These are phyloP conservation scores for Skeletonema marinoi DNA, from an alignment of 108 stramenopile genomes.

Conservation along the genomic window DNA sequence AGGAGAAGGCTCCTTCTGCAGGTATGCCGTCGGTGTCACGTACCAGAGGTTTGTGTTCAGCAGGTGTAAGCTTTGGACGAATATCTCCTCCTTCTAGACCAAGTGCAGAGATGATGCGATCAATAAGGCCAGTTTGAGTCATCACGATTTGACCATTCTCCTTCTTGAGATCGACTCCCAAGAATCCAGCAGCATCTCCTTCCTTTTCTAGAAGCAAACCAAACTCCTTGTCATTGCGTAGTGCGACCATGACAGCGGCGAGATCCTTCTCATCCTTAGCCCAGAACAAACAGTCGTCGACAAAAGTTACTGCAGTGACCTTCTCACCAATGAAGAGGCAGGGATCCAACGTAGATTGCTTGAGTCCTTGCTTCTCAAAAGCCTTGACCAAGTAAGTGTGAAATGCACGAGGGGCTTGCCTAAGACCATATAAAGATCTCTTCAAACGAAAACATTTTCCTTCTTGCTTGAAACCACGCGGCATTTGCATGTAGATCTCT, in stretches of 20 bases:
- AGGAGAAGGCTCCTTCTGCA: conserved; percentile 36
- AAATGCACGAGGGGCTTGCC: conserved; percentile 38
- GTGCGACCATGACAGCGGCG: conserved; percentile 6
- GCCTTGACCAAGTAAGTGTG: conserved; percentile 14
- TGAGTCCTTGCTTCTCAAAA: conserved; percentile 9
- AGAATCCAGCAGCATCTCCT: conserved; percentile 21
- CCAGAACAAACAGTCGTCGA: conserved; percentile 42
- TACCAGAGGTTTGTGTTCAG: neutral
- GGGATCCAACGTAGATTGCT: conserved; percentile 39
- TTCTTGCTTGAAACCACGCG: conserved; percentile 22
- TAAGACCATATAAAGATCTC: conserved; percentile 40
- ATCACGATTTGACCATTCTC: neutral
- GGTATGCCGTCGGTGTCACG: conserved; percentile 42
- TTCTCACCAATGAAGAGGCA: conserved; percentile 44
- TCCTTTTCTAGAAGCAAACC: conserved; percentile 2
- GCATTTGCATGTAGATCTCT: conserved; percentile 44
- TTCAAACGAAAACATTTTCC: conserved; percentile 19
- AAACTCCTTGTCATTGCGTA: neutral
- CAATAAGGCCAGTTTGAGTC: conserved; percentile 54
- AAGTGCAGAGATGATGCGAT: conserved; percentile 50
- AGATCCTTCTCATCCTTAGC: conserved; percentile 1
- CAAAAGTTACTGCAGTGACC: conserved; percentile 44
- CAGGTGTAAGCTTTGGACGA: neutral
- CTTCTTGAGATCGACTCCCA: conserved; percentile 9
- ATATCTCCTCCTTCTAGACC: conserved; percentile 20